Percentiles rank a stretch among this genome's conserved stretches.
Conservation (phyloP, 768 basidiomycete species). For the Collybiopsis luxurians region DNA sequence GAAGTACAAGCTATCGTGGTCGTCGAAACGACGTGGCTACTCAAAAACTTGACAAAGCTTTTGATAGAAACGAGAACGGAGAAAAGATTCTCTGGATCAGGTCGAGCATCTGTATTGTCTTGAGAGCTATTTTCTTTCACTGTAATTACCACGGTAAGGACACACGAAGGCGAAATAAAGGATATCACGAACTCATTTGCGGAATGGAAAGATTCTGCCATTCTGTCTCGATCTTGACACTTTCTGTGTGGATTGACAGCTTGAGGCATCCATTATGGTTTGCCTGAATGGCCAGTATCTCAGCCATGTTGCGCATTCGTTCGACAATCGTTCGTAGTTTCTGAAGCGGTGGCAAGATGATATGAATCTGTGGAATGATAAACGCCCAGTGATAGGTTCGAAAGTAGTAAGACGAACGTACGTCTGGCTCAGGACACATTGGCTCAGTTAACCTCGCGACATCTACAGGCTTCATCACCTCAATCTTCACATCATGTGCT, state of each 20-base stretch:
- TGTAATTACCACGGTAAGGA: neutral
- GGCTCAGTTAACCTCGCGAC: constrained; percentile 74
- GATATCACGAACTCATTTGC: constrained; percentile 36
- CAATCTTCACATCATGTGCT: constrained; percentile 79
- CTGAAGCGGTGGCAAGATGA: constrained; percentile 70
- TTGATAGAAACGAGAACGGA: constrained; percentile 67
- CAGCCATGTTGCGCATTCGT: constrained; percentile 66
- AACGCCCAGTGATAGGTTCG: neutral
- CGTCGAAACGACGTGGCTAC: constrained; percentile 74
- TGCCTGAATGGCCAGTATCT: constrained; percentile 65
- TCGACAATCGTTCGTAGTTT: constrained; percentile 81
- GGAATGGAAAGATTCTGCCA: constrained; percentile 78
- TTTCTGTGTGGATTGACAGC: constrained; percentile 63
- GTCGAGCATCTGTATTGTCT: constrained; percentile 30
- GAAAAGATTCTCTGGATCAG: constrained; percentile 58
- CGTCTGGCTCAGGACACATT: constrained; percentile 83
- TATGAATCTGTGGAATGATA: constrained; percentile 56
- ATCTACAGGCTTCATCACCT: constrained; percentile 74
- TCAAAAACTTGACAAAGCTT: constrained; percentile 80
- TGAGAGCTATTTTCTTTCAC: constrained; percentile 21
- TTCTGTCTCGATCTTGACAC: constrained; percentile 73
- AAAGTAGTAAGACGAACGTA: constrained; percentile 30
- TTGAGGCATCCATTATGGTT: constrained; percentile 54
- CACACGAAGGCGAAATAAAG: neutral
- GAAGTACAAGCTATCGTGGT: constrained; percentile 82